Evolutionary conservation across 441 rosid species (phyloP).

Genomic region (Populus hybrid): DNA sequence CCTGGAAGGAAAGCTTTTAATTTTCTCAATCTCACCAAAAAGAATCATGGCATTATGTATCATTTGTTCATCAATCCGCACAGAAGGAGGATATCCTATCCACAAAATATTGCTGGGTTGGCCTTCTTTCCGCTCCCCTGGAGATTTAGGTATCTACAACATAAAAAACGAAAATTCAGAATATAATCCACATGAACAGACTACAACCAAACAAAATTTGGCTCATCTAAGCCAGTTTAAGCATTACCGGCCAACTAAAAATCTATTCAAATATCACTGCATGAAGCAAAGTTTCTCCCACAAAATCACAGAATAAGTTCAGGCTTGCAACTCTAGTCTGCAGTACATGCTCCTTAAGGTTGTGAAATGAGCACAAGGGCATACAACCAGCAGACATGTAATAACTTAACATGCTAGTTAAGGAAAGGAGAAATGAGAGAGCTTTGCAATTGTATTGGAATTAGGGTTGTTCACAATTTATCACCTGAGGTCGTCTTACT

Average conservation of each 20-base stretch:
- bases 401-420: background rate
- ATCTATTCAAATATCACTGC: background rate
- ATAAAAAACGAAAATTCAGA: slow-evolving; percentile 22
- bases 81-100: slow-evolving; percentile 94
- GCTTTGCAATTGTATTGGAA: background rate
- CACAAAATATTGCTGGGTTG: slow-evolving; percentile 82
- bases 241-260: background rate
- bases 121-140: slow-evolving; percentile 49
- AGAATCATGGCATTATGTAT: slow-evolving; percentile 95
- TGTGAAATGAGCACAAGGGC: background rate
- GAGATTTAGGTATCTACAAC: slow-evolving; percentile 50
- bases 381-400: background rate
- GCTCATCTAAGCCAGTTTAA: background rate
- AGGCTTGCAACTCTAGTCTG: background rate
- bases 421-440: background rate
- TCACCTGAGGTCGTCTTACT: slow-evolving; percentile 54
- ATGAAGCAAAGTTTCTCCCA: background rate
- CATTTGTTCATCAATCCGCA: slow-evolving; percentile 89
- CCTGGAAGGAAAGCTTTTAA: slow-evolving; percentile 76
- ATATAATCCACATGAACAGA: background rate
- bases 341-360: background rate
- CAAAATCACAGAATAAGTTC: background rate
- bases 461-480: slow-evolving; percentile 14
- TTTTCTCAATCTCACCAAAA: slow-evolving; percentile 96
- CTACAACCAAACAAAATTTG: background rate